Conservation (phyloP, 23 red algal species). For the Gracilariopsis chorda region DNA sequence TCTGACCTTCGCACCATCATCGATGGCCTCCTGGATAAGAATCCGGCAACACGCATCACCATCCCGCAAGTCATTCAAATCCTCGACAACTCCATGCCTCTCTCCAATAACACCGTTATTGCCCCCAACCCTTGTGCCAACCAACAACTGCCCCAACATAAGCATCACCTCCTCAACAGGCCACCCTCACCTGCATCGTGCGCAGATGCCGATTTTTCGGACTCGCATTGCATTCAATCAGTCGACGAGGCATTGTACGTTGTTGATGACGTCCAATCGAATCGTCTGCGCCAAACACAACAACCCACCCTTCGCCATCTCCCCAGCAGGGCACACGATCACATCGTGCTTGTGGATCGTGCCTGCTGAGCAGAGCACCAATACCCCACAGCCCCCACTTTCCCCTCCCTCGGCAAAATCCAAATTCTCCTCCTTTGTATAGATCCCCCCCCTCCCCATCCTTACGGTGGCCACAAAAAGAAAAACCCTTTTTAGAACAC, state of each 20-base stretch:
- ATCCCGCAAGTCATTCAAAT: slow-evolving; percentile 41
- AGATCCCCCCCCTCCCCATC: no score
- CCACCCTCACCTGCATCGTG: background rate
- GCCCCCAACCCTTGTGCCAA: background rate
- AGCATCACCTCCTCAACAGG: background rate
- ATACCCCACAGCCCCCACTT: no score
- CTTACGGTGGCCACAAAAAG: no score
- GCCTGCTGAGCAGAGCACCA: background rate
- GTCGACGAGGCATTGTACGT: slow-evolving; percentile 22
- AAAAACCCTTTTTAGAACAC: no score
- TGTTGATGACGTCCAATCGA: slow-evolving; percentile 1
- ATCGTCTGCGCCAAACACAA: background rate
- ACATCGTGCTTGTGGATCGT: background rate
- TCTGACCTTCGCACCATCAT: slow-evolving; percentile 42
- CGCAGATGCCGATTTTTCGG: background rate
- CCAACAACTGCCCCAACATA: background rate
- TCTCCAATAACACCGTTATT: background rate
- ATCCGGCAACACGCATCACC: slow-evolving; percentile 31
- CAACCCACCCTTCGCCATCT: background rate
- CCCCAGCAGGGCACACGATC: slow-evolving; percentile 8
- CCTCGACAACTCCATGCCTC: background rate
- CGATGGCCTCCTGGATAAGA: slow-evolving; percentile 40
- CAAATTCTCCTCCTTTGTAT: no score
- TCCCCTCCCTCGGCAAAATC: no score
- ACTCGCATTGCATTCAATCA: background rate